phyloP scores from a whole-genome alignment of 306 rosid genomes.

The Betula pendula region DNA sequence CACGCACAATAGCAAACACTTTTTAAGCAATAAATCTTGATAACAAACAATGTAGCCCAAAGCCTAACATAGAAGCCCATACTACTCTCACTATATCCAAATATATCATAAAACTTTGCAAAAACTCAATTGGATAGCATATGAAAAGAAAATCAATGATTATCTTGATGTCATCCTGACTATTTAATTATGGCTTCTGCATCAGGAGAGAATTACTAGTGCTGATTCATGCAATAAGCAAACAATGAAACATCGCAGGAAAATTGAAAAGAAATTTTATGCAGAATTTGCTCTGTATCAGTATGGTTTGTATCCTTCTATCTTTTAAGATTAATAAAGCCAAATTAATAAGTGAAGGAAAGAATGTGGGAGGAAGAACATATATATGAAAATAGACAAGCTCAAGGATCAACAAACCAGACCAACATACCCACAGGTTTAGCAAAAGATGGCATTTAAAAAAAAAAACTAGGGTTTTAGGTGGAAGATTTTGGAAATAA shows the following conservation, averaged over 20 bases:
- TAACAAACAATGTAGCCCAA: no score
- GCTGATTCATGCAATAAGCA: background rate
- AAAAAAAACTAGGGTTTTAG: slow-evolving; percentile 43
- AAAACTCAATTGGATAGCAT: no score
- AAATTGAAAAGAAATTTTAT: no score
- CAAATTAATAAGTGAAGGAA: background rate
- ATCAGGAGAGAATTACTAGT: background rate
- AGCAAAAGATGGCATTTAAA: slow-evolving; percentile 35
- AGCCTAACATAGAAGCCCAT: no score
- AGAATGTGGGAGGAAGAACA: background rate
- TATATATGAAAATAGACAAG: slow-evolving; percentile 25
- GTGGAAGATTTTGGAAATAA: slow-evolving; percentile 20
- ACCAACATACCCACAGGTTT: slow-evolving; percentile 28
- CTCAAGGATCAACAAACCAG: slow-evolving; percentile 22
- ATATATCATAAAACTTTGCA: no score
- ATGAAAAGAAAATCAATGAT: no score
- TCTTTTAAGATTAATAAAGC: background rate
- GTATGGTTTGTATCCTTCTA: background rate
- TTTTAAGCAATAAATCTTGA: no score
- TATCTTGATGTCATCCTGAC: background rate
- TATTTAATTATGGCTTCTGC: background rate
- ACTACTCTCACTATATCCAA: no score
- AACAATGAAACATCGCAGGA: background rate
- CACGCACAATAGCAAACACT: no score
- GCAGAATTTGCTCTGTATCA: background rate